Conservation (phyloP, 2,329 filamentous ascomycete species). For the Hypoxylon sp. region DNA sequence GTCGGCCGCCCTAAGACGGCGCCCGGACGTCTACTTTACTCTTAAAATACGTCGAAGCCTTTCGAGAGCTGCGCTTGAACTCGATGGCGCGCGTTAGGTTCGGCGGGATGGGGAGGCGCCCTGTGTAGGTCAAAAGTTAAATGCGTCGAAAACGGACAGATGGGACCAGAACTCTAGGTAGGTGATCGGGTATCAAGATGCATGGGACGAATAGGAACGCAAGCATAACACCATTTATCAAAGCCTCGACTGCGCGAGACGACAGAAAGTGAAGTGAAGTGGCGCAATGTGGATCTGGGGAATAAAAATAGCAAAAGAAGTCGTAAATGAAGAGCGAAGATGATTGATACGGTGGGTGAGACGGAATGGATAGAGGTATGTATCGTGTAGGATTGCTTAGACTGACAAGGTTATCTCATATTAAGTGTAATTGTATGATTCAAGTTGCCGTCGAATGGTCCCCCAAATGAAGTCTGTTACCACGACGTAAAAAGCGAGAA, state of each 20-base stretch:
- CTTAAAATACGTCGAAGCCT: slow-evolving; percentile 21
- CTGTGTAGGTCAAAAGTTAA: slow-evolving; percentile 30
- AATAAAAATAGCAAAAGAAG: not conserved
- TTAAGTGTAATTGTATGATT: slow-evolving; percentile 1
- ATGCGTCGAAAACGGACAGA: slow-evolving; percentile 23
- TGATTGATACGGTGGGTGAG: slow-evolving; percentile 9
- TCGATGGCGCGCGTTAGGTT: slow-evolving; percentile 16
- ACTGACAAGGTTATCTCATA: slow-evolving; percentile 21
- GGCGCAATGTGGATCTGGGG: not conserved
- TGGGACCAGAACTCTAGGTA: slow-evolving; percentile 13
- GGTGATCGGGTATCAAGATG: slow-evolving; percentile 9
- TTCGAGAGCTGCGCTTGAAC: slow-evolving; percentile 17
- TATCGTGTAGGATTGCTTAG: slow-evolving; percentile 2
- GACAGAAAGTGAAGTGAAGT: not conserved
- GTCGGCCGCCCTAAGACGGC: slow-evolving; percentile 43
- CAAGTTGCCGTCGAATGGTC: not conserved
- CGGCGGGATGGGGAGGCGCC: slow-evolving; percentile 16
- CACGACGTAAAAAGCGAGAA: slow-evolving; percentile 9
- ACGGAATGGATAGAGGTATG: not conserved
- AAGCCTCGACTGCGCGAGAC: not conserved
- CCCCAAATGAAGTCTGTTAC: slow-evolving; percentile 1
- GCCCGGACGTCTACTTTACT: slow-evolving; percentile 40
- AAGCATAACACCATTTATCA: not conserved
- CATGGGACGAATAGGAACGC: slow-evolving; percentile 4
- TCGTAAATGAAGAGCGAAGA: not conserved